Base-by-base conservation (phyloP, 495 filamentous ascomycete genomes). In the Penicillium samsonianum region DNA sequence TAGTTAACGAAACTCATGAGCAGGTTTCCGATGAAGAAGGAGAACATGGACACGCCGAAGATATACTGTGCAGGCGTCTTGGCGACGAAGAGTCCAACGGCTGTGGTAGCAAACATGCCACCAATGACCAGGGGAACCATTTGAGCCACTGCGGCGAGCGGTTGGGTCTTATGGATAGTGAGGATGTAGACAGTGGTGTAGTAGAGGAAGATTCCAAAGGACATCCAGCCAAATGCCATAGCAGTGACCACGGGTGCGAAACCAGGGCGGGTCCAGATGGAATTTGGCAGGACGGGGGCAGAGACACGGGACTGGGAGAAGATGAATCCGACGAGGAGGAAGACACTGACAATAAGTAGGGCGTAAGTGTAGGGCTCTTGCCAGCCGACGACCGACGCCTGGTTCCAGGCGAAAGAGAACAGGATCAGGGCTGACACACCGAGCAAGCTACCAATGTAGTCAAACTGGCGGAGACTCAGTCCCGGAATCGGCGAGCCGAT, bases 371-470 rank as follows among this genome's bases (percentile, higher is more conserved):
- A 31, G 1, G 30, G 30, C 30, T 31, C 30, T 31, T 31, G 30
- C 30, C 30, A 31, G 11, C 30, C 30, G 4, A 31, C 30, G 30
- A 31, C 30, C 11, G 30, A 31, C 11, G 30, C 30, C 10, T 31
- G 30, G 2, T 31, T 31, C 30, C 30, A 31, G 10, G 30, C 30
- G 12, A 31, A 31, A 1, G 30, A 31, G 10, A 31, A 31, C 9
- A 31, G 4, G 10, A 31, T 31, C 9, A 31, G 30, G 10, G 30
- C 75, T 1, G 68, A 52, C 23, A 79, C 58, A 17, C 74, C 73
- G 14, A 74, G 64, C 6, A 75, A 23, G 16, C 71, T 71, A 5
- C 84, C 84, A 0, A 72, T n/a, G 10, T 70, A 63, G 60, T 87
- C 84, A 23, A 84, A 50, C n/a, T 48, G 46, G 58, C 16, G 52